Conservation (phyloP, 2,329 filamentous ascomycete genomes). For the Apiospora malaysiana region DNA sequence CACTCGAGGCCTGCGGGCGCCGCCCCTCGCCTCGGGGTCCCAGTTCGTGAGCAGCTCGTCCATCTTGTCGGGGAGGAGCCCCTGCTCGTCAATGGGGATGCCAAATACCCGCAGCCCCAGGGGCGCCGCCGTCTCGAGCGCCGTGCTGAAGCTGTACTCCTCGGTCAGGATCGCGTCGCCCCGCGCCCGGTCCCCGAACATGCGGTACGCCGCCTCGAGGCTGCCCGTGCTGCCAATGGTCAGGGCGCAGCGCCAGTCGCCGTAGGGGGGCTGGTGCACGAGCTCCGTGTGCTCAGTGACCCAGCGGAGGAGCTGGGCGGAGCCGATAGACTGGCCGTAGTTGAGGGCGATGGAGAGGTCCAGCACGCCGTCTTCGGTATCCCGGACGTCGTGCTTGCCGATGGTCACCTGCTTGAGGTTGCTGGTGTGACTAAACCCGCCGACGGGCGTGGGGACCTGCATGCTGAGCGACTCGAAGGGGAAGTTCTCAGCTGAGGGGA, state of each 20-base stretch:
- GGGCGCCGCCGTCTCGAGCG: constrained; percentile 62
- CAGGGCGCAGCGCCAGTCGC: constrained; percentile 86
- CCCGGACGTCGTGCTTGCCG: constrained; percentile 79
- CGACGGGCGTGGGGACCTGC: constrained; percentile 69
- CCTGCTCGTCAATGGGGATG: constrained; percentile 58
- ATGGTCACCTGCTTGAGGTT: constrained; percentile 64
- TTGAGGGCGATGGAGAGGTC: constrained; percentile 92
- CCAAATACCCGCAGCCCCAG: constrained; percentile 59
- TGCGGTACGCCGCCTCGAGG: constrained; percentile 81
- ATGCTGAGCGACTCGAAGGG: constrained; percentile 82
- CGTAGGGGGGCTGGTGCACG: constrained; percentile 83
- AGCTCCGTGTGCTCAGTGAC: constrained; percentile 96
- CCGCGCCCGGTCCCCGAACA: constrained; percentile 74
- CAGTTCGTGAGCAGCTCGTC: constrained; percentile 57
- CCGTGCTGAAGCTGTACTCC: constrained; percentile 87
- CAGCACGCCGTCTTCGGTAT: constrained; percentile 46
- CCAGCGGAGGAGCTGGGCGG: constrained; percentile 86
- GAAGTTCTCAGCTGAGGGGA: constrained; percentile 90
- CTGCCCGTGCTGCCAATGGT: constrained; percentile 86
- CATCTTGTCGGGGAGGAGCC: constrained; percentile 57
- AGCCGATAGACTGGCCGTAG: constrained; percentile 87
- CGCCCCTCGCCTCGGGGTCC: constrained; percentile 49
- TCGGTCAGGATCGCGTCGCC: constrained; percentile 84
- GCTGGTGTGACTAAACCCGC: constrained; percentile 71
- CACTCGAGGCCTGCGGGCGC: constrained; percentile 57